Evolutionary conservation across 768 basidiomycete species (phyloP).

Genomic region (Tricholoma hemisulphureum): DNA sequence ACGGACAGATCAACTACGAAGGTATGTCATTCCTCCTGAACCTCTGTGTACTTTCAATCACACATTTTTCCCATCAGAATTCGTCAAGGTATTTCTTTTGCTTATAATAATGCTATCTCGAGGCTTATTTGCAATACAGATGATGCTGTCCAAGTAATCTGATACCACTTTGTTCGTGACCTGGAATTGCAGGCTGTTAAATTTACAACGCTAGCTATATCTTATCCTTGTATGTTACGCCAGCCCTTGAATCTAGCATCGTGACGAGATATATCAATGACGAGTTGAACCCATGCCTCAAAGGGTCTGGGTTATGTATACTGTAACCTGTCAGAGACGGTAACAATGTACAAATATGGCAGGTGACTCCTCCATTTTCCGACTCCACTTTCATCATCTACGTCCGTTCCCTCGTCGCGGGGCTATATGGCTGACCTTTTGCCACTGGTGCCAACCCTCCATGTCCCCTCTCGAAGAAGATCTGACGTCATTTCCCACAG

Average conservation of each 20-base stretch:
- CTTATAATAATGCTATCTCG: constrained; percentile 1
- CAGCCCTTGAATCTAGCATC: neutral
- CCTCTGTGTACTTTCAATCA: constrained; percentile 5
- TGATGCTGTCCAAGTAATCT: constrained; percentile 70
- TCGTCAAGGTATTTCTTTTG: constrained; percentile 58
- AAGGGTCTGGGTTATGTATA: neutral
- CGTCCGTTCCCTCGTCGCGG: neutral
- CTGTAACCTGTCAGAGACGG: no score
- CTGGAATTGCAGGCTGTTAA: neutral
- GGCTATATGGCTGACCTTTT: neutral
- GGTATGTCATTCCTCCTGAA: constrained; percentile 40
- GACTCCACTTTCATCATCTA: neutral
- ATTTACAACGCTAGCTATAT: constrained; percentile 15
- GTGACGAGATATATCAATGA: neutral
- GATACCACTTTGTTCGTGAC: neutral
- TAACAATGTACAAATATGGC: neutral
- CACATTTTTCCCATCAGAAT: constrained; percentile 46
- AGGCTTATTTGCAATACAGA: constrained; percentile 38
- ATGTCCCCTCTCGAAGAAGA: no score
- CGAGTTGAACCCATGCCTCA: neutral
- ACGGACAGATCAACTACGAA: constrained; percentile 90
- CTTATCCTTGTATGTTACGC: constrained; percentile 18
- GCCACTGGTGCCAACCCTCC: neutral
- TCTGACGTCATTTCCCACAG: constrained; percentile 7
- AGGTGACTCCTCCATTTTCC: neutral